Conservation (phyloP, 2,329 filamentous ascomycete genomes). For the Diaporthe citrichinensis region DNA sequence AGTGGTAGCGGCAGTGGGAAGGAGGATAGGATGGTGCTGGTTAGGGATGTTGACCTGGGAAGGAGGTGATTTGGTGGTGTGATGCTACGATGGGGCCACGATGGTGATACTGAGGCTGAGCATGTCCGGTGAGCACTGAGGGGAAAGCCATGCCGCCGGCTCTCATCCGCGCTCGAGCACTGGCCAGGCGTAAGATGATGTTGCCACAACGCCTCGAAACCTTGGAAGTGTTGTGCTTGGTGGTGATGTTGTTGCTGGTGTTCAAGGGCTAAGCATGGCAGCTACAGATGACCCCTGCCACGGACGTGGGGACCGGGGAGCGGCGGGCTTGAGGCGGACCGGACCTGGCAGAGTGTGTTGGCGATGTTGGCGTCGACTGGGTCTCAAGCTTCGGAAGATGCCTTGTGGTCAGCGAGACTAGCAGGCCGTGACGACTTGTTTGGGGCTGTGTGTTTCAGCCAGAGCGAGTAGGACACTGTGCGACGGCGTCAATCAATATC, state of each 20-base stretch:
- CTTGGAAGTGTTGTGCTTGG: background rate
- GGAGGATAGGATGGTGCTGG: slow-evolving; percentile 63
- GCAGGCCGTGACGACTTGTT: slow-evolving; percentile 27
- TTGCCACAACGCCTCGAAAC: background rate
- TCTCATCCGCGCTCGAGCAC: background rate
- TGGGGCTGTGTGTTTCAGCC: slow-evolving; percentile 35
- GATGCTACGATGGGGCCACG: slow-evolving; percentile 38
- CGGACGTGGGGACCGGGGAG: background rate
- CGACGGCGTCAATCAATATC: background rate
- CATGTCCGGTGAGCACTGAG: background rate
- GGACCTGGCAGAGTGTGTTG: background rate
- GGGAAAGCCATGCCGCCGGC: background rate
- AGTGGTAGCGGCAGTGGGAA: slow-evolving; percentile 45
- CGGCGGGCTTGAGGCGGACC: background rate
- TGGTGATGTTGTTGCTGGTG: background rate
- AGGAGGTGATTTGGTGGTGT: slow-evolving; percentile 45
- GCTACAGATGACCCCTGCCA: background rate
- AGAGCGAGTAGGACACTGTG: slow-evolving; percentile 30
- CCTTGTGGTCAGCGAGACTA: slow-evolving; percentile 22
- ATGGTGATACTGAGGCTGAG: slow-evolving; percentile 20
- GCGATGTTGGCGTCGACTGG: slow-evolving; percentile 3
- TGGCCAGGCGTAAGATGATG: slow-evolving; percentile 3
- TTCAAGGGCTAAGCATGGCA: background rate
- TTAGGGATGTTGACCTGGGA: slow-evolving; percentile 68
- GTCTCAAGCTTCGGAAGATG: slow-evolving; percentile 11